Conservation (phyloP, 371 early-diverging fungal genomes). For the Encephalitozoon romaleae region DNA sequence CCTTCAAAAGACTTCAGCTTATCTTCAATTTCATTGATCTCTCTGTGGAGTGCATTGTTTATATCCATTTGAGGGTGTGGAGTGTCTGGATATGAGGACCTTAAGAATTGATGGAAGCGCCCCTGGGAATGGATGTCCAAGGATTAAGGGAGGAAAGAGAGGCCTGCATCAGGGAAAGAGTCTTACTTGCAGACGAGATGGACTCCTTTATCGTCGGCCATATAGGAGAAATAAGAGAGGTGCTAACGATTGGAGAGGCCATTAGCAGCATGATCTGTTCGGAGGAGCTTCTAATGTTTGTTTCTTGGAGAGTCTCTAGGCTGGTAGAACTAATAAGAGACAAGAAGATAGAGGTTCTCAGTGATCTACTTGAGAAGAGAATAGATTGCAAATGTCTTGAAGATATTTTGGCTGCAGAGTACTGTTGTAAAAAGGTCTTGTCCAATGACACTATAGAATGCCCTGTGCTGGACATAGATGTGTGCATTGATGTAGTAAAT, state of each 20-base stretch:
- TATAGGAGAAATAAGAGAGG: neutral
- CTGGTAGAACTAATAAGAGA: neutral
- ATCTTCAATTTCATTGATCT: neutral
- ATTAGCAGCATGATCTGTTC: neutral
- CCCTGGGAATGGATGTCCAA: neutral
- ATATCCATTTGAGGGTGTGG: neutral
- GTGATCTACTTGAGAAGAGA: neutral
- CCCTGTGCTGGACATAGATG: neutral
- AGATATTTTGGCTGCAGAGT: neutral
- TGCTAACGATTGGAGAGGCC: neutral
- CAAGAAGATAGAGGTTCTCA: neutral
- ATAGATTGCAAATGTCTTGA: neutral
- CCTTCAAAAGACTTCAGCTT: neutral
- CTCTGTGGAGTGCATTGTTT: neutral
- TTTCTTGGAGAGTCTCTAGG: neutral
- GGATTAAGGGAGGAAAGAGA: neutral
- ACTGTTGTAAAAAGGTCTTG: neutral
- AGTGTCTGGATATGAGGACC: neutral
- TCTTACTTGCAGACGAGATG: neutral
- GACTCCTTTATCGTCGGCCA: neutral
- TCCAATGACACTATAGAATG: neutral
- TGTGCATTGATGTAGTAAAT: neutral
- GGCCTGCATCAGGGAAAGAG: neutral
- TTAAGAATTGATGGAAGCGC: neutral
- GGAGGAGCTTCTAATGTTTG: neutral